A percentile compares a stretch with the other conserved stretches of the same genome.
Conservation (phyloP, 306 rosid genomes). For the Calophaca sinica region DNA sequence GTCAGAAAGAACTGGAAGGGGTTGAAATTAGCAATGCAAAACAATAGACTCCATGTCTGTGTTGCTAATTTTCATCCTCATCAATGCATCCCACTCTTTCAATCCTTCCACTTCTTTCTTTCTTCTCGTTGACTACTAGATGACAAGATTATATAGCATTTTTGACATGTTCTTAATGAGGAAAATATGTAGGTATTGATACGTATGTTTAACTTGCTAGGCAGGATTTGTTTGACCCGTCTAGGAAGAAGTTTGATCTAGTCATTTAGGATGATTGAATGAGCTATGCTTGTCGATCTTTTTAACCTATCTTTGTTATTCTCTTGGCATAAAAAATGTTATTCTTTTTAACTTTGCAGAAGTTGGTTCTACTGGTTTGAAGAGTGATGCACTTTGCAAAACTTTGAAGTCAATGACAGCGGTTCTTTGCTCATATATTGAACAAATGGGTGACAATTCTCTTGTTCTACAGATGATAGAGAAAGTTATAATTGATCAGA, state of each 20-base stretch:
- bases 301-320: conserved; percentile 30
- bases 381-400: conserved; percentile 46
- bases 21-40: conserved; percentile 28
- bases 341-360: conserved; percentile 54
- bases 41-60: background rate
- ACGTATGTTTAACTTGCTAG: conserved; percentile 29
- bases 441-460: conserved; percentile 72
- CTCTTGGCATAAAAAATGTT: conserved; percentile 22
- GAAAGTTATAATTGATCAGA: conserved; percentile 61
- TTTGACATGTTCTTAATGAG: conserved; percentile 23
- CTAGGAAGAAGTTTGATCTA: conserved; percentile 1
- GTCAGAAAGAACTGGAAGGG: conserved; percentile 2
- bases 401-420: conserved; percentile 59
- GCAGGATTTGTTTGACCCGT: conserved; percentile 30
- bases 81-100: background rate
- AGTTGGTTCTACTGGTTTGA: conserved; percentile 47
- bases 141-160: conserved; percentile 27
- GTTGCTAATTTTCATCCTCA: conserved; percentile 9
- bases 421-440: conserved; percentile 58
- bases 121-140: conserved; percentile 21
- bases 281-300: conserved; percentile 13
- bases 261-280: conserved; percentile 38
- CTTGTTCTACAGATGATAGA: conserved; percentile 66
- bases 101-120: conserved; percentile 3
- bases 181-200: conserved; percentile 8